A percentile compares a stretch with the other conserved stretches of the same genome.
These are phyloP conservation scores for Termitomyces sp. DNA, from an alignment of 768 basidiomycete species.

Conservation along the genomic window DNA sequence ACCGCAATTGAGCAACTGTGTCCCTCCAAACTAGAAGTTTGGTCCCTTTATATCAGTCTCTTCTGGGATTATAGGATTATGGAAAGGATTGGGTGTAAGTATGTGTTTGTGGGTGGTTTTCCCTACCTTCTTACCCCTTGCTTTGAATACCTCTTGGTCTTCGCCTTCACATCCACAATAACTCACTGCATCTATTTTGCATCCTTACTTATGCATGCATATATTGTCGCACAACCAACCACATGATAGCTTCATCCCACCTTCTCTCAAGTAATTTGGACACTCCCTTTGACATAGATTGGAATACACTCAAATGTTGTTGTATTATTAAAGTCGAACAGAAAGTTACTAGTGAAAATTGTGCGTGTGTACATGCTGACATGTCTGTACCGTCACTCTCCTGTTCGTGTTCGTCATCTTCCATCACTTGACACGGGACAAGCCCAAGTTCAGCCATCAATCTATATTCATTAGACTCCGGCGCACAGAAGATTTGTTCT, in stretches of 20 bases:
- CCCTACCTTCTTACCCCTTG: background rate
- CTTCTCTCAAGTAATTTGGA: too few species aligned
- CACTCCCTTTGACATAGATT: background rate
- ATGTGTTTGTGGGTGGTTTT: background rate
- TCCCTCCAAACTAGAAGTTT: conserved; percentile 11
- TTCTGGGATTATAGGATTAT: background rate
- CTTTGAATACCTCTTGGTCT: background rate
- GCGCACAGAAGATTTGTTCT: too few species aligned
- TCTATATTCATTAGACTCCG: too few species aligned
- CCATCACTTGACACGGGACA: too few species aligned
- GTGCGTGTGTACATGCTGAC: too few species aligned
- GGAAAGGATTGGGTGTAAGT: background rate
- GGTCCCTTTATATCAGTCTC: background rate
- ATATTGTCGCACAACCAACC: background rate
- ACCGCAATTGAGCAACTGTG: conserved; percentile 15
- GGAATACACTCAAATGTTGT: background rate
- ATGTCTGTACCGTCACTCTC: too few species aligned
- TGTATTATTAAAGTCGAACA: background rate
- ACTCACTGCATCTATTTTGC: background rate
- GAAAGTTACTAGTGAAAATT: too few species aligned
- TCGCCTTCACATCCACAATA: background rate
- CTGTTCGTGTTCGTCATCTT: too few species aligned
- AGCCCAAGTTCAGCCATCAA: too few species aligned
- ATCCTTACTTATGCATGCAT: background rate
- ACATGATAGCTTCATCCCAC: background rate